Percentiles rank a stretch among this genome's conserved stretches.
These are phyloP conservation scores for Fusarium sambucinum DNA, from an alignment of 2,329 filamentous ascomycete genomes.

Conservation along the genomic window DNA sequence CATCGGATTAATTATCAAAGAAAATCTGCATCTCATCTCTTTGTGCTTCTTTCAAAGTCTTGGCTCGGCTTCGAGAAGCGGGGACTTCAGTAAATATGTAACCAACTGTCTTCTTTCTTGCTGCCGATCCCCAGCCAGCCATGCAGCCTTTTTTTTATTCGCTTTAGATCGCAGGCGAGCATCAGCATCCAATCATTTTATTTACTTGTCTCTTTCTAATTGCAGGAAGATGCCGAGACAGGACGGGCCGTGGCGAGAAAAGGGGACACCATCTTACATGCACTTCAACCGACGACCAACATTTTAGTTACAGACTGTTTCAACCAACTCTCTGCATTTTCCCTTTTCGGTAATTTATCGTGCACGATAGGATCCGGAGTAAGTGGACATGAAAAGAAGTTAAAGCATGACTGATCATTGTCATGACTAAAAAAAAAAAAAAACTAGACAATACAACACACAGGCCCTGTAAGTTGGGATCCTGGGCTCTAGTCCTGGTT, in stretches of 20 bases:
- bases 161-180: slow-evolving; percentile 17
- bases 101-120: slow-evolving; percentile 7
- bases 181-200: slow-evolving; percentile 19
- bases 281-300: not conserved
- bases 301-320: slow-evolving; percentile 1
- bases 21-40: slow-evolving; percentile 11
- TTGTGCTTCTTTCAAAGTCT: slow-evolving; percentile 19
- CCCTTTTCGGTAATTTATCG: slow-evolving; percentile 12
- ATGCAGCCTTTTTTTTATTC: slow-evolving; percentile 33
- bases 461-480: slow-evolving; percentile 17
- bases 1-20: not conserved
- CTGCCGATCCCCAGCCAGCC: slow-evolving; percentile 29
- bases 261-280: not conserved
- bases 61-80: slow-evolving; percentile 43
- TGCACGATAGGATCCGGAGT: slow-evolving; percentile 7
- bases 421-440: not conserved
- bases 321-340: not conserved
- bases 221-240: slow-evolving; percentile 37
- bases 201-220: slow-evolving; percentile 9
- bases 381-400: slow-evolving; percentile 10
- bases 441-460: not conserved
- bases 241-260: slow-evolving; percentile 33
- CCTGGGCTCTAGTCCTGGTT: slow-evolving; percentile 2
- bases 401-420: slow-evolving; percentile 13
- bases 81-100: slow-evolving; percentile 17